Percentiles rank a stretch among this genome's conserved stretches.
Evolutionary conservation across 768 basidiomycete genomes (phyloP).

Genomic region (Mycena belliarum): DNA sequence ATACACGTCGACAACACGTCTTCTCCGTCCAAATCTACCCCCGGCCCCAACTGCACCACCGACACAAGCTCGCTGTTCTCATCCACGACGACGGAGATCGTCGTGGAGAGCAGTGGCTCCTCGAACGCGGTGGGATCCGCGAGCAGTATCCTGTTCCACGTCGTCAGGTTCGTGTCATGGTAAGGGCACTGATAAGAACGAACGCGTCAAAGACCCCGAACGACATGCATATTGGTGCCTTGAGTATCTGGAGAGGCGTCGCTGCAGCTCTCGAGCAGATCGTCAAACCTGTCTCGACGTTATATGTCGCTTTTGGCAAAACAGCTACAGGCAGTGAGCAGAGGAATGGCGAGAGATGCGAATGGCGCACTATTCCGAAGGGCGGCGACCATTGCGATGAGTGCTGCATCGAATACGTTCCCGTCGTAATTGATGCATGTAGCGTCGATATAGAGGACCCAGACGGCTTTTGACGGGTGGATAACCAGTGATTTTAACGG

Average conservation of each 20-base stretch:
- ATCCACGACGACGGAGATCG: slow-evolving; percentile 63
- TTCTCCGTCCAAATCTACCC: slow-evolving; percentile 25
- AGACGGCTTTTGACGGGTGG: slow-evolving; percentile 75
- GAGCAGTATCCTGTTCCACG: slow-evolving; percentile 56
- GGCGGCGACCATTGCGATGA: slow-evolving; percentile 86
- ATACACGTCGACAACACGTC: slow-evolving; percentile 43
- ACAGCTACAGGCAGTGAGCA: slow-evolving; percentile 44
- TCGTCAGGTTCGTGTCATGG: neutral
- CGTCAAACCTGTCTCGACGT: slow-evolving; percentile 65
- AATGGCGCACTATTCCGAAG: slow-evolving; percentile 72
- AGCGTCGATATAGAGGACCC: slow-evolving; percentile 94
- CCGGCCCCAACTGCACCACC: slow-evolving; percentile 57
- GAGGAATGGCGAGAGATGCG: neutral
- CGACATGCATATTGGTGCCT: slow-evolving; percentile 52
- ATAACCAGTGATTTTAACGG: slow-evolving; percentile 76
- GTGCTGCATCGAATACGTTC: slow-evolving; percentile 88
- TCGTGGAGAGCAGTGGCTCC: slow-evolving; percentile 78
- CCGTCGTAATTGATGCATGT: slow-evolving; percentile 98
- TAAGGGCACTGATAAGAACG: slow-evolving; percentile 29
- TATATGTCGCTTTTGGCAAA: slow-evolving; percentile 69
- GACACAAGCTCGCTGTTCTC: slow-evolving; percentile 48
- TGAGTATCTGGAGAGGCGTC: slow-evolving; percentile 47
- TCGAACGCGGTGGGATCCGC: slow-evolving; percentile 91
- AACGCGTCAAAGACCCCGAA: slow-evolving; percentile 87
- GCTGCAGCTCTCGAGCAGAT: slow-evolving; percentile 56